phyloP scores from a whole-genome alignment of 1,139 yeast species.

The Candida freyschussii region DNA sequence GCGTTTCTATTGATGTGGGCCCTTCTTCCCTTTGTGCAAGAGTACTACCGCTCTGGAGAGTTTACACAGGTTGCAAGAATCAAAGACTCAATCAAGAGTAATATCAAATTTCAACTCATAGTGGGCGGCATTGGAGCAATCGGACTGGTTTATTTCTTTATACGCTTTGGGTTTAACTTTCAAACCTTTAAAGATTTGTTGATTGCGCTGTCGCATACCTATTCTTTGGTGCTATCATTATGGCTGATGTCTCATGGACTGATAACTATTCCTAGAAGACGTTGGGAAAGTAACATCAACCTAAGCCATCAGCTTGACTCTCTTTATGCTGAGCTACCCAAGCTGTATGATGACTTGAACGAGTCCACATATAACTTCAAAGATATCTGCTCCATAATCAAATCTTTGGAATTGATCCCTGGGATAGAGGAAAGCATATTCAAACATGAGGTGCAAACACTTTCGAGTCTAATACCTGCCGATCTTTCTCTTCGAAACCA shows the following conservation, averaged over 20 bases:
- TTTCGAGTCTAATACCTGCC: slow-evolving; percentile 25
- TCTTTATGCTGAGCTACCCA: slow-evolving; percentile 54
- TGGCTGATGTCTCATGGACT: slow-evolving; percentile 88
- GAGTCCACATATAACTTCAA: slow-evolving; percentile 61
- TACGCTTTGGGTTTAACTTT: slow-evolving; percentile 57
- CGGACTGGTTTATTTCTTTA: slow-evolving; percentile 56
- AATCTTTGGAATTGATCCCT: slow-evolving; percentile 33
- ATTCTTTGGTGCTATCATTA: slow-evolving; percentile 66
- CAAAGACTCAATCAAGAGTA: slow-evolving; percentile 52
- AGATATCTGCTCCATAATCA: slow-evolving; percentile 62
- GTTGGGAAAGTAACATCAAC: slow-evolving; percentile 42
- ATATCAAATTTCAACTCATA: slow-evolving; percentile 56
- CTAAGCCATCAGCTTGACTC: slow-evolving; percentile 35
- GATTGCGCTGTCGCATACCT: slow-evolving; percentile 77
- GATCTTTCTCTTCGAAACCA: slow-evolving; percentile 22
- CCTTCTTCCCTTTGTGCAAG: slow-evolving; percentile 65
- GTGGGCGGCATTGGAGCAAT: slow-evolving; percentile 49
- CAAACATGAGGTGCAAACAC: slow-evolving; percentile 34
- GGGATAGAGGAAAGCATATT: slow-evolving; percentile 27
- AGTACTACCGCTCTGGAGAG: slow-evolving; percentile 69
- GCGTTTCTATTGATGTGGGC: slow-evolving; percentile 76
- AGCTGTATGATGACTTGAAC: slow-evolving; percentile 54
- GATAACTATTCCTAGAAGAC: slow-evolving; percentile 57
- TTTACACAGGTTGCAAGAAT: slow-evolving; percentile 42
- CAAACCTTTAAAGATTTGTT: slow-evolving; percentile 59